Conservation (phyloP, 2,329 filamentous ascomycete genomes). For the Talaromyces sp. region DNA sequence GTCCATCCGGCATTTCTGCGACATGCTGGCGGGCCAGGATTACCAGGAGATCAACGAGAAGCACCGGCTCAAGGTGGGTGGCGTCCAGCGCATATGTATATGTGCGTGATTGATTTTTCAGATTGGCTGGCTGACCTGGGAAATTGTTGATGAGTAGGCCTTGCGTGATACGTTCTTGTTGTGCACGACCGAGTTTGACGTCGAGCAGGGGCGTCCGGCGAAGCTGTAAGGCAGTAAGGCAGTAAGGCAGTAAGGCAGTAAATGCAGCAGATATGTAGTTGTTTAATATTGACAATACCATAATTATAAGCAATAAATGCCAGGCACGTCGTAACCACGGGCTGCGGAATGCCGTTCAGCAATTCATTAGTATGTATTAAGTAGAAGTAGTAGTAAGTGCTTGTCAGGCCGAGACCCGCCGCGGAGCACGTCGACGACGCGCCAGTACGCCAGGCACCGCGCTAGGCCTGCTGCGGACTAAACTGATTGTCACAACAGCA, state of each 20-base stretch:
- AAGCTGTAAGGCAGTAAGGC: constrained; percentile 21
- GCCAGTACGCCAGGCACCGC: not conserved
- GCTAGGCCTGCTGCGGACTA: not conserved
- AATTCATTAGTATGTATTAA: too few relatives aligned
- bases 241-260: too few relatives aligned
- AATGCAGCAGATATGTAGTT: not conserved
- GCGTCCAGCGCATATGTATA: not conserved
- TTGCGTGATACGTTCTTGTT: constrained; percentile 50
- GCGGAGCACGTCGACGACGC: constrained; percentile 10
- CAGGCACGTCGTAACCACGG: not conserved
- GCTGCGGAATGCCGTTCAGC: not conserved
- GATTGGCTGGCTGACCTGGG: not conserved
- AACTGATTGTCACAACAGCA: not conserved
- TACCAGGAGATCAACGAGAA: constrained; percentile 55
- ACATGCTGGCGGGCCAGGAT: constrained; percentile 54
- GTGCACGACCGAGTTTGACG: constrained; percentile 48
- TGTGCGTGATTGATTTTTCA: not conserved
- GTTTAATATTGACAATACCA: not conserved
- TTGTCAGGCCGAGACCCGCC: not conserved
- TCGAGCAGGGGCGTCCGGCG: constrained; percentile 21
- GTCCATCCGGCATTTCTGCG: constrained; percentile 55
- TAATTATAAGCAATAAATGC: not conserved
- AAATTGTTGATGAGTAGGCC: constrained; percentile 22
- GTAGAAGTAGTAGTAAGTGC: not conserved
- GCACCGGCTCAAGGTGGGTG: constrained; percentile 41